phyloP scores from a whole-genome alignment of 1,284 basidiomycete genomes.

The Trichosporon inkin region DNA sequence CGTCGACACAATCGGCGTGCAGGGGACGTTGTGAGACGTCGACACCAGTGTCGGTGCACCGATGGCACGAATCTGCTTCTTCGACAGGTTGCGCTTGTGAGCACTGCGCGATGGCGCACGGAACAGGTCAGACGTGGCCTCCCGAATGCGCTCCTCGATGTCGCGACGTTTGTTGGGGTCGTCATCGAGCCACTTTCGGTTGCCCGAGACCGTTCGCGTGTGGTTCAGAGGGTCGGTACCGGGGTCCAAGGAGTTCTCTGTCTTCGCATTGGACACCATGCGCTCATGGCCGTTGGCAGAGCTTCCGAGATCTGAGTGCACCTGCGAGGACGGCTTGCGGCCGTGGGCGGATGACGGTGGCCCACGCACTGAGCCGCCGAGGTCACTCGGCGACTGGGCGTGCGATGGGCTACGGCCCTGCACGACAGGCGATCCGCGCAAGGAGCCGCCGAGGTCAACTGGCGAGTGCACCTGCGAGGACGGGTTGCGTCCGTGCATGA shows the following conservation, averaged over 20 bases:
- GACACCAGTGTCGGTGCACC: constrained; percentile 40
- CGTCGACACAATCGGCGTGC: constrained; percentile 24
- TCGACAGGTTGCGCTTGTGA: constrained; percentile 21
- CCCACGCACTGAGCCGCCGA: not conserved
- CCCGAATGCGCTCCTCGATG: constrained; percentile 45
- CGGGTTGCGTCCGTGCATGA: not conserved
- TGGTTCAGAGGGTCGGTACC: not conserved
- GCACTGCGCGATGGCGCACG: constrained; percentile 33
- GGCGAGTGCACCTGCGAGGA: constrained; percentile 6
- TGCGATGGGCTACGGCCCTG: not conserved
- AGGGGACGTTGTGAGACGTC: constrained; percentile 31
- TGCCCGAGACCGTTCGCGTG: constrained; percentile 7
- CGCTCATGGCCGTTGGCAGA: not conserved
- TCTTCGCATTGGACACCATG: constrained; percentile 3
- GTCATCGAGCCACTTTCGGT: constrained; percentile 22
- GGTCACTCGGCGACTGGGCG: not conserved
- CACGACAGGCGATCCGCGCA: not conserved
- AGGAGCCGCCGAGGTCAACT: not conserved
- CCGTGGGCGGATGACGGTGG: too few species aligned
- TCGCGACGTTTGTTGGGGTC: constrained; percentile 41
- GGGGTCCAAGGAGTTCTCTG: not conserved
- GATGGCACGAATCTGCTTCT: constrained; percentile 27
- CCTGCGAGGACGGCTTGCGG: too few species aligned
- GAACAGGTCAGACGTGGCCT: constrained; percentile 44
- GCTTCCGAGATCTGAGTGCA: not conserved